Evolutionary conservation across 306 rosid species (phyloP).

Genomic region (Vicia faba): DNA sequence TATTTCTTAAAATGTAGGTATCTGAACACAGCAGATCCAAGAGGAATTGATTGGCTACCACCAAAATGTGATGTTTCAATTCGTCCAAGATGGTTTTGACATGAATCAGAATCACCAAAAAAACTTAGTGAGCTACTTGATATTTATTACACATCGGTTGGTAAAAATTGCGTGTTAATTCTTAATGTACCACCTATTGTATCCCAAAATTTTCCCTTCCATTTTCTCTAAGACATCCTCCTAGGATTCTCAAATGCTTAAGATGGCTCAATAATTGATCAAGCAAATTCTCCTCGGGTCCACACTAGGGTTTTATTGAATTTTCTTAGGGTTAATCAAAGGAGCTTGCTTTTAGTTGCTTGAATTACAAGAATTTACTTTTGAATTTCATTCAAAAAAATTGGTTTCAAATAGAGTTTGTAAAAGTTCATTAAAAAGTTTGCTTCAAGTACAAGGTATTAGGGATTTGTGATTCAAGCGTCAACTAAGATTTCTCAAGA

Average conservation of each 20-base stretch:
- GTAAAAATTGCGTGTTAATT: conserved; percentile 78
- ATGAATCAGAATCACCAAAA: conserved; percentile 74
- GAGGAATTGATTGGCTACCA: conserved; percentile 84
- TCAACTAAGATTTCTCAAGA: no score
- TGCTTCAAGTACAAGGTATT: no score
- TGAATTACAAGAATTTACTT: no score
- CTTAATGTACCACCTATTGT: conserved; percentile 90
- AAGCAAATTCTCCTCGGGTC: no score
- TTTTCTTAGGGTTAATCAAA: no score
- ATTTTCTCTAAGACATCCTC: conserved; percentile 64
- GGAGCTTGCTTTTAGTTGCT: no score
- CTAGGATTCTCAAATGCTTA: conserved; percentile 35
- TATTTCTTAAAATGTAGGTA: conserved; percentile 48
- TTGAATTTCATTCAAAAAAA: no score
- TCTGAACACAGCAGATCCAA: conserved; percentile 55
- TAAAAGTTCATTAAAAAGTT: no score
- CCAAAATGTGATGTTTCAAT: conserved; percentile 87
- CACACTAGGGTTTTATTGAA: no score
- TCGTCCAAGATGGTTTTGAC: conserved; percentile 92
- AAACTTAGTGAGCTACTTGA: conserved; percentile 69
- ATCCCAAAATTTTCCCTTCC: conserved; percentile 54
- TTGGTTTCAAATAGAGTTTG: no score
- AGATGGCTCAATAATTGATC: conserved; percentile 74
- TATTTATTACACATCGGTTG: conserved; percentile 78
- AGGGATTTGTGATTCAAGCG: no score